Base-by-base conservation (phyloP, 2,329 filamentous ascomycete species). In the Clonostachys sp. region DNA sequence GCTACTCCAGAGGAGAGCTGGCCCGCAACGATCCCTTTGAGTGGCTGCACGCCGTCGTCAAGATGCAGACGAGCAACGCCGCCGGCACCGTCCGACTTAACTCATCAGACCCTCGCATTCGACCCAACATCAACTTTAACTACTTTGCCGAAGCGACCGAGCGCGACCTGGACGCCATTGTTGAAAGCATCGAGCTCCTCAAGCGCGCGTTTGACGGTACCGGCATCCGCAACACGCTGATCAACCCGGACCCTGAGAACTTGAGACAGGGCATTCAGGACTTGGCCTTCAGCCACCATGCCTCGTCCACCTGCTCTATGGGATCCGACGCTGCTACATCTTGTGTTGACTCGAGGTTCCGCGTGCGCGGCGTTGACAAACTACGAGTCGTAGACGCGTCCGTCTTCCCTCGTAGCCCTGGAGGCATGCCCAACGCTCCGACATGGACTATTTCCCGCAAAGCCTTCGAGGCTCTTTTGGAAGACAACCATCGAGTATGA, bases 31-130 rank as follows among this genome's bases (percentile, higher is more conserved):
- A 70, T 46, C 67, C 71, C 55, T 67, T 63, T 57, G 64, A 63
- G 2, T 68, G 64, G 65, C n/a, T 18, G 34, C 35, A 30, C 14
- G 40, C 48, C 4, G 34, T 50, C 17, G 42, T 47, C 12, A 47
- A 47, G 40, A 47, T 47, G 43, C 45, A 47, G 45, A 47, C 45
- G 10, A 39, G 45, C 45, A 53, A 53, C 50, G 45, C 33, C 30
- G 64, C 65, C 12, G 78, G 78, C 16, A 73, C 68, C 3, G 75
- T 81, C 6, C 68, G 57, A 2, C 69, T 81, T 8, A 66, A 64
- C 34, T 80, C 76, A 1, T 61, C 70, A 0, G 70, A 80, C 55
- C 77, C 77, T 0, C 71, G 72, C 12, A 77, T 79, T 42, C 65
- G 70, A 7, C 78, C 78, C 0, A 57, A 71, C n/a, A 79, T 80